These are phyloP conservation scores for Nannochloropsis granulata DNA, from an alignment of 108 stramenopile genomes.

Conservation along the genomic window DNA sequence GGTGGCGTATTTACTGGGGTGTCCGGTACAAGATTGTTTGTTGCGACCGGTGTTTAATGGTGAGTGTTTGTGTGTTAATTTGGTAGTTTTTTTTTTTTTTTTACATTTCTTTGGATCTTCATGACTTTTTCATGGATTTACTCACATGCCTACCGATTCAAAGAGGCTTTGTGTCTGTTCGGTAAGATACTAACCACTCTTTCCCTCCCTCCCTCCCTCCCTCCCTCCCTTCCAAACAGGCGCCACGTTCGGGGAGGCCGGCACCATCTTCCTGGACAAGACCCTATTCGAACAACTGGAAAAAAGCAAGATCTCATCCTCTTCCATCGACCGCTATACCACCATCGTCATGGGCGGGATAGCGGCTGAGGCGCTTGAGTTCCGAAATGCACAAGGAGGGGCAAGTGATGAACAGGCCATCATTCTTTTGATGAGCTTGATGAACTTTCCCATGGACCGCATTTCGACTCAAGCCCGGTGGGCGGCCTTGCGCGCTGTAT, in stretches of 20 bases:
- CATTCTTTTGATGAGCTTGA: constrained; percentile 45
- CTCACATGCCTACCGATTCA: no score
- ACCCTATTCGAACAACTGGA: constrained; percentile 52
- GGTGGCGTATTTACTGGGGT: constrained; percentile 75
- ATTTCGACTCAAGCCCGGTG: constrained; percentile 15
- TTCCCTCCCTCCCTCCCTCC: neutral
- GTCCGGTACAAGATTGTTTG: constrained; percentile 75
- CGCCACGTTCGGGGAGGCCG: constrained; percentile 22
- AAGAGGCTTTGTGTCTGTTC: no score
- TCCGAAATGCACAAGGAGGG: constrained; percentile 68
- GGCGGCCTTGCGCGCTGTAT: constrained; percentile 15
- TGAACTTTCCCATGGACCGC: neutral
- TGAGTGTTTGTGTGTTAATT: no score
- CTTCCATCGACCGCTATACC: constrained; percentile 67
- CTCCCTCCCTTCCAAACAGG: neutral
- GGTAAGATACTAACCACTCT: neutral
- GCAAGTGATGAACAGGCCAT: constrained; percentile 74
- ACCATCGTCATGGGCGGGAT: constrained; percentile 87
- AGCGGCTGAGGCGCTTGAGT: constrained; percentile 71
- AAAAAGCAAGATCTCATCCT: constrained; percentile 44
- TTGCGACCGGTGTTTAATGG: constrained; percentile 18
- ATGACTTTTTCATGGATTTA: no score
- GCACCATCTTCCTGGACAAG: constrained; percentile 74
- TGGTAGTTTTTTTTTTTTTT: no score
- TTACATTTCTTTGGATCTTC: no score